These are phyloP conservation scores for Ophiocordyceps polyrhachis-furcata DNA, from an alignment of 2,329 filamentous ascomycete genomes.

Conservation along the genomic window DNA sequence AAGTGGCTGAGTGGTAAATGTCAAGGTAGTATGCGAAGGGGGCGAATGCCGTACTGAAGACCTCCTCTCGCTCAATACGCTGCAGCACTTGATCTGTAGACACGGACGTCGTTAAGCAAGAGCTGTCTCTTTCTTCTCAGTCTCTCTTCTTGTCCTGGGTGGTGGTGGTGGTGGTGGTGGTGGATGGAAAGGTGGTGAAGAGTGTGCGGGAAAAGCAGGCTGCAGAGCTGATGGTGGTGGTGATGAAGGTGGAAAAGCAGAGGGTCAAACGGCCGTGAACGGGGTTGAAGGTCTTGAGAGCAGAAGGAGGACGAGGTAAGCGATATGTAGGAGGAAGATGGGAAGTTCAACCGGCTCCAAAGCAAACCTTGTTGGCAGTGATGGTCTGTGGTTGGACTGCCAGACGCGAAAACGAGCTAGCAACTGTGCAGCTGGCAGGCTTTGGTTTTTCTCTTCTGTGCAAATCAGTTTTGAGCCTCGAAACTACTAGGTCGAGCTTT, in stretches of 20 bases:
- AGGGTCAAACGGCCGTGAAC: constrained; percentile 19
- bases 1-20: constrained; percentile 17
- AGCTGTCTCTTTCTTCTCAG: constrained; percentile 1
- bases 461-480: not conserved
- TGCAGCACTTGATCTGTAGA: constrained; percentile 11
- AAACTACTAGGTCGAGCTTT: not conserved
- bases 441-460: not conserved
- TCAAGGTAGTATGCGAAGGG: constrained; percentile 8
- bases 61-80: constrained; percentile 11
- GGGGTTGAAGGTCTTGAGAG: constrained; percentile 16
- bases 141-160: not conserved
- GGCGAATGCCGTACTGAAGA: constrained; percentile 5
- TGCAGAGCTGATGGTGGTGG: constrained; percentile 12
- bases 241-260: constrained; percentile 5
- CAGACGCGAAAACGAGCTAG: not conserved
- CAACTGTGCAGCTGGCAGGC: constrained; percentile 1
- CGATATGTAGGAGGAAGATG: constrained; percentile 3
- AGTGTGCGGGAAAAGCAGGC: constrained; percentile 12
- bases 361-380: constrained; percentile 9
- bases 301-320: constrained; percentile 19
- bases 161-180: constrained; percentile 4
- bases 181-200: constrained; percentile 8
- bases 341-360: constrained; percentile 13
- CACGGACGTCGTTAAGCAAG: constrained; percentile 2
- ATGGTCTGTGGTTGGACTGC: not conserved